A percentile compares a stretch with the other conserved stretches of the same genome.
Evolutionary conservation across 2,329 filamentous ascomycete genomes (phyloP).

Genomic region (Alternaria tenuissima): DNA sequence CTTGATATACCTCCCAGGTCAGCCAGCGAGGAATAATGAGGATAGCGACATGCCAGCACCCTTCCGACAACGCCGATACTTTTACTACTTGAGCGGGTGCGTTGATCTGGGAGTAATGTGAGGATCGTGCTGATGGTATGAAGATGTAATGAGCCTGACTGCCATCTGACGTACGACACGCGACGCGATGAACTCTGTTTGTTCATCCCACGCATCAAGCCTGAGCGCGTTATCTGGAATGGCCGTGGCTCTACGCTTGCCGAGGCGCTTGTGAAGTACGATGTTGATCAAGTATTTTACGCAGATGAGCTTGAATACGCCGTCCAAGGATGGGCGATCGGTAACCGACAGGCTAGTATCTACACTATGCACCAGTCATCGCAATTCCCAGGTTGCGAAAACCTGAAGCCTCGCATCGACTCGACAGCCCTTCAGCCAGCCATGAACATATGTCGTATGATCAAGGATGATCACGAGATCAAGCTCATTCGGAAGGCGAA

Average conservation of each 20-base stretch:
- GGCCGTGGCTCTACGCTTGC: constrained; percentile 68
- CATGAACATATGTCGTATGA: constrained; percentile 79
- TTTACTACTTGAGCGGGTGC: constrained; percentile 66
- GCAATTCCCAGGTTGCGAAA: constrained; percentile 22
- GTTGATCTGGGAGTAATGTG: constrained; percentile 15
- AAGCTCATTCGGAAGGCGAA: constrained; percentile 82
- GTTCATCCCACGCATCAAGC: constrained; percentile 76
- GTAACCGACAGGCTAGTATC: constrained; percentile 29
- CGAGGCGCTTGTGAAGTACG: constrained; percentile 68
- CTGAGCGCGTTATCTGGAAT: constrained; percentile 68
- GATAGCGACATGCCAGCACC: constrained; percentile 66
- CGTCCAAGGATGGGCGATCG: constrained; percentile 43
- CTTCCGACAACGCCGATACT: constrained; percentile 69
- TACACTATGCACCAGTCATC: constrained; percentile 49
- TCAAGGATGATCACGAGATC: constrained; percentile 87
- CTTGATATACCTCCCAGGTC: constrained; percentile 65
- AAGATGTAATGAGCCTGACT: constrained; percentile 61
- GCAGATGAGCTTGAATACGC: constrained; percentile 41
- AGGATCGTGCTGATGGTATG: constrained; percentile 19
- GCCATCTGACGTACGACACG: constrained; percentile 66
- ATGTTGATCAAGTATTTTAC: constrained; percentile 76
- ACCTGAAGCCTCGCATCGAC: constrained; percentile 27
- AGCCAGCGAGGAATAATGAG: constrained; percentile 59
- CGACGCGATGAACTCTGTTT: constrained; percentile 69
- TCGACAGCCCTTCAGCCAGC: constrained; percentile 66